Evolutionary conservation across 768 basidiomycete genomes (phyloP).

Genomic region (Trametes punicea): DNA sequence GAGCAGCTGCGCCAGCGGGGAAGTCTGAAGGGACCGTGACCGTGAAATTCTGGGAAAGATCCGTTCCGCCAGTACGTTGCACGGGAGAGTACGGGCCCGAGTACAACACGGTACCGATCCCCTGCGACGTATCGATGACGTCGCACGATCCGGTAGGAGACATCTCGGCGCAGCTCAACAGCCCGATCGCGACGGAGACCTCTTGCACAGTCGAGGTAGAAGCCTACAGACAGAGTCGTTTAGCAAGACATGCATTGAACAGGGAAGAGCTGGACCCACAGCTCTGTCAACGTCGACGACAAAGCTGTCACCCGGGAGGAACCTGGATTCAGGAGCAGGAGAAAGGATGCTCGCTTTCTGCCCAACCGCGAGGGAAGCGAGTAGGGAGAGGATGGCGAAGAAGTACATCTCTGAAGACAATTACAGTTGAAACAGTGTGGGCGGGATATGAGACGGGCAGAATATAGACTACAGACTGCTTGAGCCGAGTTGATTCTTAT

Average conservation of each 20-base stretch:
- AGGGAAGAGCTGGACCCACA: neutral
- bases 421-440: neutral
- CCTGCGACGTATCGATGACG: conserved; percentile 11
- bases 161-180: conserved; percentile 23
- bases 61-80: neutral
- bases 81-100: conserved; percentile 28
- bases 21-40: neutral
- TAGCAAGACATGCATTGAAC: neutral
- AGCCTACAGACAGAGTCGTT: conserved; percentile 17
- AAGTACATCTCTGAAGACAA: neutral
- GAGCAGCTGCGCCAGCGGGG: neutral
- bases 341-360: conserved; percentile 32
- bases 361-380: conserved; percentile 24
- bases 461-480: too few relatives aligned
- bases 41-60: neutral
- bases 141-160: conserved; percentile 15
- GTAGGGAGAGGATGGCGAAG: conserved; percentile 17
- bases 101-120: conserved; percentile 30
- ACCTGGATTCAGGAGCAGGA: conserved; percentile 19
- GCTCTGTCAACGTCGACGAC: conserved; percentile 31
- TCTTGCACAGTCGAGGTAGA: conserved; percentile 30
- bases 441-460: too few relatives aligned
- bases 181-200: conserved; percentile 33
- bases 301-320: conserved; percentile 1
- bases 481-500: too few relatives aligned